Evolutionary conservation across 1,284 basidiomycete species (phyloP).

Genomic region (Apiotrichum porosum): DNA sequence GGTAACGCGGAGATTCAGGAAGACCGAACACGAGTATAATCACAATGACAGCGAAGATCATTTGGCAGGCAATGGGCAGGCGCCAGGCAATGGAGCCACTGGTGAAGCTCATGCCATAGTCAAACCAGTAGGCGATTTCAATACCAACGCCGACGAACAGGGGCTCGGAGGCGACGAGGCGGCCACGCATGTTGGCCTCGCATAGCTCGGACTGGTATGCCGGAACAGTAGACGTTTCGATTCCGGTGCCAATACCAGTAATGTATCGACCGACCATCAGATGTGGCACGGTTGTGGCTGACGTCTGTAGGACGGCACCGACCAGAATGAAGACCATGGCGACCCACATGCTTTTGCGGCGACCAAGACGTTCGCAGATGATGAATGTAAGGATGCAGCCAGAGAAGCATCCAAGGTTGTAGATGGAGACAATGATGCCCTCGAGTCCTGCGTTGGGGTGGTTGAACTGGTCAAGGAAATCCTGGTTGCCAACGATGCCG

Average conservation of each 20-base stretch:
- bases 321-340: too few species aligned
- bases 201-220: conserved; percentile 9
- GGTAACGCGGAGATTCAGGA: conserved; percentile 18
- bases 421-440: conserved; percentile 15
- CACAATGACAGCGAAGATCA: conserved; percentile 5
- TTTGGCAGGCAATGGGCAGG: conserved; percentile 7
- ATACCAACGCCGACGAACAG: conserved; percentile 11
- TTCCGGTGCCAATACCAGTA: conserved; percentile 7
- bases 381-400: conserved; percentile 12
- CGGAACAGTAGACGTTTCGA: conserved; percentile 4
- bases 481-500: conserved; percentile 8
- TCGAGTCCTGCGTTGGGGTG: conserved; percentile 6
- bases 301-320: too few species aligned
- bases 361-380: conserved; percentile 4
- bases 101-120: conserved; percentile 7
- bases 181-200: conserved; percentile 4
- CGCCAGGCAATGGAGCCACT: conserved; percentile 5
- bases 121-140: conserved; percentile 10
- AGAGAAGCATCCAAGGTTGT: conserved; percentile 14
- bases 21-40: conserved; percentile 11
- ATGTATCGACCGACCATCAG: conserved; percentile 6
- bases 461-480: conserved; percentile 10
- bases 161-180: conserved; percentile 4
- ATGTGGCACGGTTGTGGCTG: too few species aligned
- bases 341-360: conserved; percentile 12